These are phyloP conservation scores for Lipomyces yarrowii DNA, from an alignment of 1,139 yeast genomes.

Conservation along the genomic window DNA sequence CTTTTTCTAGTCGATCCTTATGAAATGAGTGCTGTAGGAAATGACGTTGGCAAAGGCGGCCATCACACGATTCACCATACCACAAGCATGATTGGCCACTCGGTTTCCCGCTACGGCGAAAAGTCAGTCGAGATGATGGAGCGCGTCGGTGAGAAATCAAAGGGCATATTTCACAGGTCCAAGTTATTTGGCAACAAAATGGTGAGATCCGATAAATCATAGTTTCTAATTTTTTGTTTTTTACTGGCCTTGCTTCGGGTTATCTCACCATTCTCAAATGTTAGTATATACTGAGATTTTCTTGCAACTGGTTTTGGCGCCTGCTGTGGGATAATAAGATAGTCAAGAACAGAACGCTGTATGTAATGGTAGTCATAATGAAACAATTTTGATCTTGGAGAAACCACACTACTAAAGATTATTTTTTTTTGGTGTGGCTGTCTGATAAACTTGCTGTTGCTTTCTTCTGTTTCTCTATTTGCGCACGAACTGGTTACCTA, in stretches of 20 bases:
- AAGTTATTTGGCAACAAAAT: conserved; percentile 19
- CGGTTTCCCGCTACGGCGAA: conserved; percentile 20
- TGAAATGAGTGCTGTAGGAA: background rate
- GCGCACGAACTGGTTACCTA: background rate
- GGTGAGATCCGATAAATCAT: conserved; percentile 14
- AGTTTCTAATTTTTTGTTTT: background rate
- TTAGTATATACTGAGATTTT: background rate
- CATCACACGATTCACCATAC: conserved; percentile 17
- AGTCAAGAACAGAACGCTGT: background rate
- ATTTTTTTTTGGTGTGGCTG: background rate
- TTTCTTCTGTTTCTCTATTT: background rate
- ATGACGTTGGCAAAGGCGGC: background rate
- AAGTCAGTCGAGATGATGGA: conserved; percentile 25
- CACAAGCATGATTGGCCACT: conserved; percentile 22
- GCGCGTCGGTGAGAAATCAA: conserved; percentile 21
- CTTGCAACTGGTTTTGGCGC: background rate
- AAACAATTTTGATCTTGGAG: background rate
- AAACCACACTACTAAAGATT: background rate
- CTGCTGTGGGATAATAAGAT: background rate
- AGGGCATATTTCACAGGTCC: conserved; percentile 15
- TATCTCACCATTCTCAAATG: background rate
- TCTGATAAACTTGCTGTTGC: background rate
- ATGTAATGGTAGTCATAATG: background rate
- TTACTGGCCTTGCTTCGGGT: background rate
- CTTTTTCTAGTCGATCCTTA: conserved; percentile 21